These are phyloP conservation scores for Peronospora belbahrii DNA, from an alignment of 352 stramenopile species.

Conservation along the genomic window DNA sequence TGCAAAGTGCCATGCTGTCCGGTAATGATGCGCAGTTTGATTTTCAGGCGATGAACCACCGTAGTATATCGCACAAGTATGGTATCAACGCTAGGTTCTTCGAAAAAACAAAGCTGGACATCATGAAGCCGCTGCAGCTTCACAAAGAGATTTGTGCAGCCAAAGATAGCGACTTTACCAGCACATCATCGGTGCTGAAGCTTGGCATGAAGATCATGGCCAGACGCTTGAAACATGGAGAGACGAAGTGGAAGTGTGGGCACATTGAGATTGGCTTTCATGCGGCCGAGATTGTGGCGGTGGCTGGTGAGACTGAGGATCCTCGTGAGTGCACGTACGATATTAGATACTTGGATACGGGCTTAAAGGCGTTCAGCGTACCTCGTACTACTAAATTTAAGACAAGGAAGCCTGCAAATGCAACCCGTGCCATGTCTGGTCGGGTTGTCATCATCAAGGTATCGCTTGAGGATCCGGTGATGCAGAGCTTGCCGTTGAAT, in stretches of 20 bases:
- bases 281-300: conserved; percentile 54
- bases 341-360: conserved; percentile 81
- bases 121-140: conserved; percentile 77
- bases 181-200: conserved; percentile 32
- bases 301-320: conserved; percentile 60
- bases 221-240: conserved; percentile 62
- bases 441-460: conserved; percentile 76
- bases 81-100: conserved; percentile 85
- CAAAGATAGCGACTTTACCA: conserved; percentile 39
- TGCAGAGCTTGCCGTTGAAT: conserved; percentile 79
- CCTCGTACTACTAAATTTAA: conserved; percentile 76
- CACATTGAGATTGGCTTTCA: conserved; percentile 74
- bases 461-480: conserved; percentile 69
- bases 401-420: conserved; percentile 48
- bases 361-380: conserved; percentile 69
- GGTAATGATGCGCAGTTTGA: conserved; percentile 89
- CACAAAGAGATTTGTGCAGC: conserved; percentile 59
- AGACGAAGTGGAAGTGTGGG: conserved; percentile 84
- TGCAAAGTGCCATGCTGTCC: conserved; percentile 91
- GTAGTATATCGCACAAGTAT: conserved; percentile 92
- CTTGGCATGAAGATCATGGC: conserved; percentile 53
- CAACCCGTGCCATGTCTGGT: conserved; percentile 70
- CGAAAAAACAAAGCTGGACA: conserved; percentile 85
- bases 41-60: conserved; percentile 95
- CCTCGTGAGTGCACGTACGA: conserved; percentile 73